Base-by-base conservation (phyloP, 441 rosid genomes). In the Erysimum pusillum region DNA sequence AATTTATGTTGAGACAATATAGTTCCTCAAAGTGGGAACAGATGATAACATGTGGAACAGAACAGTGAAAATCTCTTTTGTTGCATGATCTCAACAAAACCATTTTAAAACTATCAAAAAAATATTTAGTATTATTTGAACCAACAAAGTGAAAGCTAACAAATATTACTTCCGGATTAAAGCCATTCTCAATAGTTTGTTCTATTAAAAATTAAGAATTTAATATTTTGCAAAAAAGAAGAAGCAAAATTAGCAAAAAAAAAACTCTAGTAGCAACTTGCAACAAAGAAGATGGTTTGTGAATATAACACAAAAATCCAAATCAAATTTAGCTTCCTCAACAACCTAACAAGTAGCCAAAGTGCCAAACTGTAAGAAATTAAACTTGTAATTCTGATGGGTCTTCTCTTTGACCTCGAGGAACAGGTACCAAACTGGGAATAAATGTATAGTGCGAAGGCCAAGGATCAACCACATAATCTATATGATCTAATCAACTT, bases 401-500 rank as follows among this genome's bases (percentile, higher is more conserved):
- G 0, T 58, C 42, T 58, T 58, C 63, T 15, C 42, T 15, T 34
- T 58, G 4, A 58, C 22, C 63, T 9, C 8, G 63, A 58, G 63
- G 63, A 34, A 58, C 63, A 17, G 13, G 12, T 9, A 58, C 42
- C 42, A 58, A 58, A 58, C 42, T 34, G 14, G 63, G 42, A 58
- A 58, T 8, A 34, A n/a, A 34, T 10, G 63, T 15, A 15, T 3
- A 58, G 22, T 58, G 63, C 2, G 7, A 34, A 58, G 63, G 63
- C 25, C 25, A 58, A 9, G 3, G 44, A 15, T 58, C 63, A 34
- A 58, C 63, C 25, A 58, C 42, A 34, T 17, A 9, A 58, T 15
- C 63, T 9, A 58, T 6, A 7, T 35, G 63, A 9, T 13, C 25
- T 58, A 12, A 58, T 34, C 7, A 58, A 15, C 7, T 9, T 34